These are phyloP conservation scores for Alnus glutinosa DNA, from an alignment of 306 rosid genomes.

Conservation along the genomic window DNA sequence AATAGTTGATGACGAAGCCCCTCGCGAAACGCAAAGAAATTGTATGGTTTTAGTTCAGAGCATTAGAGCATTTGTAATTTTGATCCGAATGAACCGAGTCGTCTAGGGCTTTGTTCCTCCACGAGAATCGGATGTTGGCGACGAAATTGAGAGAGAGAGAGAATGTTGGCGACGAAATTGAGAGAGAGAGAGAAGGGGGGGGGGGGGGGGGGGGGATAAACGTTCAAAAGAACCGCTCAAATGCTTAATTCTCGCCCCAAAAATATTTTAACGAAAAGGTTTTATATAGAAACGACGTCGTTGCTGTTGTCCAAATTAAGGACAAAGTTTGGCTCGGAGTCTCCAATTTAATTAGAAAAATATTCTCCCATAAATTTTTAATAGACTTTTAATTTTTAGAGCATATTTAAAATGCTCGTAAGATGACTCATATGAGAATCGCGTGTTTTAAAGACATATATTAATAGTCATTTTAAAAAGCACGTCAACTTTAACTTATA, in stretches of 20 bases:
- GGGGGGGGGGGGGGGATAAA: neutral
- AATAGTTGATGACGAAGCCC: neutral
- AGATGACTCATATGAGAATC: too few relatives aligned
- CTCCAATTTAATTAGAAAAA: too few relatives aligned
- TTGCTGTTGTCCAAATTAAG: neutral
- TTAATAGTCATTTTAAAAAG: too few relatives aligned
- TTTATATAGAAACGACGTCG: neutral
- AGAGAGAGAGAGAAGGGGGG: neutral
- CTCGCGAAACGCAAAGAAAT: neutral
- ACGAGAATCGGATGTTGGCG: neutral
- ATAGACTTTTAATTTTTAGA: too few relatives aligned
- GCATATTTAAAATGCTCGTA: too few relatives aligned
- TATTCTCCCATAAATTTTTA: too few relatives aligned
- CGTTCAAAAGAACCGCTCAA: neutral
- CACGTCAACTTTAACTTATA: too few relatives aligned
- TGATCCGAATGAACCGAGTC: neutral
- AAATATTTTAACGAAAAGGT: neutral
- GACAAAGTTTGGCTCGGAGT: too few relatives aligned
- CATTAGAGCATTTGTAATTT: neutral
- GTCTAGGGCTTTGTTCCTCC: neutral
- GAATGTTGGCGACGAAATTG: neutral
- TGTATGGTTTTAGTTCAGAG: neutral
- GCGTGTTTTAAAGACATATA: too few relatives aligned
- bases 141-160: neutral
- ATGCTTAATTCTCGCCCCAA: neutral